Base-by-base conservation (phyloP, 2,329 filamentous ascomycete genomes). In the Capronia americana region DNA sequence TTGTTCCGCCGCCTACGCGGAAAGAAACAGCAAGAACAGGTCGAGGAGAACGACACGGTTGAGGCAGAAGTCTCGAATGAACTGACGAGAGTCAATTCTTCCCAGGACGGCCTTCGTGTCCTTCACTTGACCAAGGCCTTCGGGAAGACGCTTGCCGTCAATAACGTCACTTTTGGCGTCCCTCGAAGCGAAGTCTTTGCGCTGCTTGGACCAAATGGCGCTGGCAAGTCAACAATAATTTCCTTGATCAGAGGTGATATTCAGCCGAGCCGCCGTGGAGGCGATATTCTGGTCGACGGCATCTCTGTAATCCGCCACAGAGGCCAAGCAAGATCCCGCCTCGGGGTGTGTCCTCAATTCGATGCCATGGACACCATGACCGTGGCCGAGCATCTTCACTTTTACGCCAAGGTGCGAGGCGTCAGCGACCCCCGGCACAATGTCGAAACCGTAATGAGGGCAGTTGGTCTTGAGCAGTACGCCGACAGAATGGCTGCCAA, bases 291-390 rank as follows among this genome's bases (percentile, higher is more conserved):
- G 50, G 90, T 97, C 44, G 91, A 96, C 74, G 84, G 90, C 69
- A 85, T 88, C 6, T 92, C 91, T 5, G 90, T 97, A 56, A 87
- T 86, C n/a, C 85, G 84, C 60, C 85, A 90, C 69, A 87, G 92
- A 12, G 88, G 91, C 0, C 84, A 86, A 1, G 93, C 93, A 2
- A 87, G 93, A 57, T 83, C 86, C 1, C 87, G 92, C 72, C 85
- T 97, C 0, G 94, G 94, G n/a, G 93, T 97, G 0, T 97, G 93
- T 73, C 93, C 94, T 0, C 93, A 93, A 77, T 90, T 91, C 71
- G 90, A 93, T 74, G 93, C 93, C 8, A 90, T 96, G 81, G 94
- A 97, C 77, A 86, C 89, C 61, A 93, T 97, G 92, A 96, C 93
- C 0, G 92, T 96, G 0, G 81, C 87, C 1, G 93, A 98, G 75